These are phyloP conservation scores for Heterococcus sp. DNA, from an alignment of 108 stramenopile species.

Conservation along the genomic window DNA sequence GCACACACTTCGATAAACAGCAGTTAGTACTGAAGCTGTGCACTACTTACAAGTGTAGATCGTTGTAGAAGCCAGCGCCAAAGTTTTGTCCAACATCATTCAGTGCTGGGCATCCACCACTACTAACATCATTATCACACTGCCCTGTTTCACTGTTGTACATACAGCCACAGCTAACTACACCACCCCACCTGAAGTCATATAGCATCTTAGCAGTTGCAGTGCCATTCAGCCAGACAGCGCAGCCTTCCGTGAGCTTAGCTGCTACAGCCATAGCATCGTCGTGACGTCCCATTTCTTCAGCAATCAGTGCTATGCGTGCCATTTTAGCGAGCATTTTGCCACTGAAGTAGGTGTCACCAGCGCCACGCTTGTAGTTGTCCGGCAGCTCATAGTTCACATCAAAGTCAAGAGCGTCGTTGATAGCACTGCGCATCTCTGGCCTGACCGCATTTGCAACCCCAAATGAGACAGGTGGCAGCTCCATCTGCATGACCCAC, in stretches of 20 bases:
- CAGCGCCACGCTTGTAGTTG: constrained; percentile 77
- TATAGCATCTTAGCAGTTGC: constrained; percentile 68
- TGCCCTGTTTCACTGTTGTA: constrained; percentile 60
- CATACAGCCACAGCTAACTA: constrained; percentile 83
- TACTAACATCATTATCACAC: constrained; percentile 65
- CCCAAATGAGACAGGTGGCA: constrained; percentile 12
- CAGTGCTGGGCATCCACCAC: constrained; percentile 77
- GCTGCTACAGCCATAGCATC: constrained; percentile 1
- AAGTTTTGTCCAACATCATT: constrained; percentile 78
- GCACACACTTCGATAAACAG: too few species aligned
- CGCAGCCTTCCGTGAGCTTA: constrained; percentile 3
- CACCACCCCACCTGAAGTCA: constrained; percentile 80
- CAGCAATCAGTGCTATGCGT: constrained; percentile 73
- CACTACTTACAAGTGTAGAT: constrained; percentile 94
- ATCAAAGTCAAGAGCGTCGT: constrained; percentile 21
- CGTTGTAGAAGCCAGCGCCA: constrained; percentile 87
- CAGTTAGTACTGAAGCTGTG: too few species aligned
- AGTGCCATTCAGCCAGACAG: constrained; percentile 85
- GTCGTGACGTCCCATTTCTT: constrained; percentile 60
- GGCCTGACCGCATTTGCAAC: constrained; percentile 10
- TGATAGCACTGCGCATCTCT: constrained; percentile 25
- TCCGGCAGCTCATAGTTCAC: constrained; percentile 61
- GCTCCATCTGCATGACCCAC: constrained; percentile 41
- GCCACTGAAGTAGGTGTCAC: constrained; percentile 91
- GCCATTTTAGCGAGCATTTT: constrained; percentile 85